Evolutionary conservation across 1,284 basidiomycete genomes (phyloP).

Genomic region (Cutaneotrichosporon mucoides): DNA sequence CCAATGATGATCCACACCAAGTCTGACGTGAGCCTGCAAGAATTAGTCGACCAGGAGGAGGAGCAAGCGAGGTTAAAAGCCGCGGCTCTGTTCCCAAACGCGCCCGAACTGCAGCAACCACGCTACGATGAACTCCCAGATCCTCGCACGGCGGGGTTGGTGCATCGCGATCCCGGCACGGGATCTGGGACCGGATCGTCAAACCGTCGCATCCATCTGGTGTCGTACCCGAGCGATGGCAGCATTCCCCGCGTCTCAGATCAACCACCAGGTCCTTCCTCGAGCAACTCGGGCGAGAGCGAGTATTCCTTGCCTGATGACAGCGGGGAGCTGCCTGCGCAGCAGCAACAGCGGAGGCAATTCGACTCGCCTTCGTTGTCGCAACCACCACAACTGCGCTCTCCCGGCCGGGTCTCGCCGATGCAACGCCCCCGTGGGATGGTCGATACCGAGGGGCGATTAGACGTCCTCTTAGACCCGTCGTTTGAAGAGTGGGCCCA

Average conservation of each 20-base stretch:
- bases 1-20: not conserved
- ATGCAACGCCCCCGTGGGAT: not conserved
- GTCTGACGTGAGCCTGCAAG: conserved; percentile 9
- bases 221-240: conserved; percentile 15
- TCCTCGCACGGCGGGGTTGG: no score
- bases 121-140: no score
- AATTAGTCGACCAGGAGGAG: conserved; percentile 10
- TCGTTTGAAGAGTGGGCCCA: conserved; percentile 13
- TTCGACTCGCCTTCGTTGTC: not conserved
- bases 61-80: not conserved
- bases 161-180: not conserved
- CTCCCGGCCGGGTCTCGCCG: no score
- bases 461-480: conserved; percentile 13
- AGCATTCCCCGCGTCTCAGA: not conserved
- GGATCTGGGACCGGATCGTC: conserved; percentile 6
- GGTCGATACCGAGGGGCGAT: conserved; percentile 13
- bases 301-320: conserved; percentile 17
- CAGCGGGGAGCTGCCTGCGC: not conserved
- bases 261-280: not conserved
- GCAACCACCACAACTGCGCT: no score
- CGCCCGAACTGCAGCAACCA: not conserved
- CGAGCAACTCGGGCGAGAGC: conserved; percentile 17
- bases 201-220: conserved; percentile 19
- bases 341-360: not conserved
- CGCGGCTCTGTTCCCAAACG: not conserved